phyloP scores from a whole-genome alignment of 345 rosid genomes.

The Hypericum androsaemum region DNA sequence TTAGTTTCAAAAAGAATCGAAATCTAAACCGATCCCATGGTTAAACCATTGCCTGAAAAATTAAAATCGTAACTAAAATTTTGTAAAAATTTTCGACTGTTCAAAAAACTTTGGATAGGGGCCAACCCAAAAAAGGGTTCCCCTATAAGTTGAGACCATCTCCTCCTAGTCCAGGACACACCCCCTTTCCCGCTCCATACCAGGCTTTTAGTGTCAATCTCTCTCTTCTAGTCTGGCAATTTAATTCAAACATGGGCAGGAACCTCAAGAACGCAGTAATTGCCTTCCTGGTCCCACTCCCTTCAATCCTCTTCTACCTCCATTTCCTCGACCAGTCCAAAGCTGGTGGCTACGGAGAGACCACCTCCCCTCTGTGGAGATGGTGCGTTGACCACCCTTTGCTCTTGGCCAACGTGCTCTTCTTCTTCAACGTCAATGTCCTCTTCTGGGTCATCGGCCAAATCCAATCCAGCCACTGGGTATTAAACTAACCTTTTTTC shows the following conservation, averaged over 20 bases:
- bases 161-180: too few relatives aligned
- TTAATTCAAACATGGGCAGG: slow-evolving; percentile 22
- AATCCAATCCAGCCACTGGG: slow-evolving; percentile 83
- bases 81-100: too few relatives aligned
- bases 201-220: too few relatives aligned
- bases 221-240: not conserved
- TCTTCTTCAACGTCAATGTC: slow-evolving; percentile 87
- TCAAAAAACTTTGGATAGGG: too few relatives aligned
- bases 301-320: slow-evolving; percentile 58
- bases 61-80: too few relatives aligned
- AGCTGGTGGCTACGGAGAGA: slow-evolving; percentile 1
- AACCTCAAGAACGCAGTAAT: slow-evolving; percentile 50
- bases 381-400: slow-evolving; percentile 85
- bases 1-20: too few relatives aligned
- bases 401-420: slow-evolving; percentile 60
- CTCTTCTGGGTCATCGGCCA: slow-evolving; percentile 82
- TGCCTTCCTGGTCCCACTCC: slow-evolving; percentile 64
- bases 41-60: too few relatives aligned
- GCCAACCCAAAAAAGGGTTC: too few relatives aligned
- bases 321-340: slow-evolving; percentile 37
- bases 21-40: too few relatives aligned
- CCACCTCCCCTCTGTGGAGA: slow-evolving; percentile 32
- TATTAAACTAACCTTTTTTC: too few relatives aligned
- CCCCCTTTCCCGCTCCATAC: too few relatives aligned
- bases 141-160: too few relatives aligned